Evolutionary conservation across 2,329 filamentous ascomycete species (phyloP).

Genomic region (Diaporthe australafricana): DNA sequence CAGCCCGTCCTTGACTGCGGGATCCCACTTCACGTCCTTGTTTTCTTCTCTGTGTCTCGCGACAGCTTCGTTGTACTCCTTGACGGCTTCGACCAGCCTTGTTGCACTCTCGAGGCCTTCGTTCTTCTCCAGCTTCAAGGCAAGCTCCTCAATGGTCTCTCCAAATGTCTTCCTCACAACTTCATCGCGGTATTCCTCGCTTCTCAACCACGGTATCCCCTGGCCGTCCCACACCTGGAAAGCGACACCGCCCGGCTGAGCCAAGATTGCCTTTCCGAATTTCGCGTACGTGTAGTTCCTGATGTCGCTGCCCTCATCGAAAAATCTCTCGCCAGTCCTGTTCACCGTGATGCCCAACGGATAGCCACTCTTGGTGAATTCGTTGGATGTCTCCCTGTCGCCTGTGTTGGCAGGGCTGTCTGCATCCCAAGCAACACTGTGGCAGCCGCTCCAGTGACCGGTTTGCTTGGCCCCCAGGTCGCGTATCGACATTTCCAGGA

Average conservation of each 20-base stretch:
- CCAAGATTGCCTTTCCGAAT: constrained; percentile 71
- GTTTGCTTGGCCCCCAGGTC: constrained; percentile 61
- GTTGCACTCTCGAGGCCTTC: constrained; percentile 59
- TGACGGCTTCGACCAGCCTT: constrained; percentile 63
- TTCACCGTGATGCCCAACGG: constrained; percentile 76
- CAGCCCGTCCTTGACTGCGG: constrained; percentile 69
- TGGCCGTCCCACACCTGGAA: constrained; percentile 75
- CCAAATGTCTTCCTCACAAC: constrained; percentile 65
- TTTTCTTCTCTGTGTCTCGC: constrained; percentile 58
- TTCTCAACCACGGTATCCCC: constrained; percentile 62
- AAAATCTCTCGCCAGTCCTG: constrained; percentile 67
- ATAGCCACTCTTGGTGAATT: constrained; percentile 77
- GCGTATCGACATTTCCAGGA: constrained; percentile 63
- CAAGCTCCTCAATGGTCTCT: constrained; percentile 65
- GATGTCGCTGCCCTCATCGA: constrained; percentile 74
- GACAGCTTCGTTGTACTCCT: constrained; percentile 69
- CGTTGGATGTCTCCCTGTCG: constrained; percentile 70
- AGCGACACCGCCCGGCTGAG: constrained; percentile 67
- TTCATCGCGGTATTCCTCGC: constrained; percentile 72
- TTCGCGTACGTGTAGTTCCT: constrained; percentile 77
- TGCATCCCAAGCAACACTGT: constrained; percentile 74
- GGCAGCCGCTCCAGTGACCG: constrained; percentile 74
- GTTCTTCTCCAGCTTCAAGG: constrained; percentile 55
- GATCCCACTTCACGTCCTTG: constrained; percentile 63
- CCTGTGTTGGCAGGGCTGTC: constrained; percentile 66